phyloP scores from a whole-genome alignment of 2,329 filamentous ascomycete genomes.

The Paraphoma chrysanthemicola region DNA sequence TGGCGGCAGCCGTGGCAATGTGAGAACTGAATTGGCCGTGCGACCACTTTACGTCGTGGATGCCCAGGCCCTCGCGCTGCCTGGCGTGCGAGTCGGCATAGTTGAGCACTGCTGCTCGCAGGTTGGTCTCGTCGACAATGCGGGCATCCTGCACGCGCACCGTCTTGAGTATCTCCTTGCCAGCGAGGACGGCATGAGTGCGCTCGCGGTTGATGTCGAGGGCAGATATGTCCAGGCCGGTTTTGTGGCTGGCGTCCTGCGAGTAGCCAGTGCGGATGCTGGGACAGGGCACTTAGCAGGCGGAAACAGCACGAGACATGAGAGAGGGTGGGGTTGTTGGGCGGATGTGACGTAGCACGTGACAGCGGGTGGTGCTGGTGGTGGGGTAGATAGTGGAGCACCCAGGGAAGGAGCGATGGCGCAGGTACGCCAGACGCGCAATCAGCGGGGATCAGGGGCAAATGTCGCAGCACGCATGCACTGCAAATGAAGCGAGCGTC shows the following conservation, averaged over 20 bases:
- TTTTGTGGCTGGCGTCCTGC: conserved; percentile 66
- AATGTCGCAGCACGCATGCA: not conserved
- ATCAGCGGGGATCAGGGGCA: not conserved
- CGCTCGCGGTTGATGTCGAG: conserved; percentile 68
- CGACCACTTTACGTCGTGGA: conserved; percentile 73
- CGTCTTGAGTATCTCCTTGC: conserved; percentile 71
- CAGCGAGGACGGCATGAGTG: conserved; percentile 70
- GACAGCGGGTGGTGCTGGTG: not conserved
- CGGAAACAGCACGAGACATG: not conserved
- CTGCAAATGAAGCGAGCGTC: not conserved
- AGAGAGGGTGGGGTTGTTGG: conserved; percentile 1
- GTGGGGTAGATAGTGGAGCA: no score
- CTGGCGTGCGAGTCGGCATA: conserved; percentile 59
- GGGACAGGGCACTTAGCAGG: conserved; percentile 19
- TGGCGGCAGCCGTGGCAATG: conserved; percentile 69
- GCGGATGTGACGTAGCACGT: conserved; percentile 1
- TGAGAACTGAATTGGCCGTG: conserved; percentile 66
- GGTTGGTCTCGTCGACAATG: conserved; percentile 68
- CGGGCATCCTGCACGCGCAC: conserved; percentile 64
- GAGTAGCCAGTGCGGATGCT: conserved; percentile 56
- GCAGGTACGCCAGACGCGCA: no score
- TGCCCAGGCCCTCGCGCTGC: conserved; percentile 65
- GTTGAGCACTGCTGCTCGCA: conserved; percentile 66
- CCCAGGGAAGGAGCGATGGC: not conserved
- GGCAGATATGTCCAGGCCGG: conserved; percentile 68